These are phyloP conservation scores for Starmerella cellae DNA, from an alignment of 805 yeast species.

Conservation along the genomic window DNA sequence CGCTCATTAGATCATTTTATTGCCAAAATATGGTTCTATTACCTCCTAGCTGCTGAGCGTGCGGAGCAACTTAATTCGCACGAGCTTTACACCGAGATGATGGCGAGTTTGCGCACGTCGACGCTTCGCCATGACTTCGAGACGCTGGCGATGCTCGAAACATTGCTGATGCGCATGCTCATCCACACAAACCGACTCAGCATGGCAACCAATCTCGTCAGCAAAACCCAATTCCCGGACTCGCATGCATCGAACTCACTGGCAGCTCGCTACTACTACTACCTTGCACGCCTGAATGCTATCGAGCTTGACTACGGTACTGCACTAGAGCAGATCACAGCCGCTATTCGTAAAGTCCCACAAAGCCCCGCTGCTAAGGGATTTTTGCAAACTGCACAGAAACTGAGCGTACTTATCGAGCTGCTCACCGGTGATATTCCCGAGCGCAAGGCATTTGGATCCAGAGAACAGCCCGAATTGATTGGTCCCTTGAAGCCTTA, in stretches of 20 bases:
- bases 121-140: slow-evolving; percentile 85
- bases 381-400: slow-evolving; percentile 78
- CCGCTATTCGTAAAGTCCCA: slow-evolving; percentile 95
- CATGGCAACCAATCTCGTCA: slow-evolving; percentile 79
- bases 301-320: slow-evolving; percentile 84
- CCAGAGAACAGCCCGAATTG: slow-evolving; percentile 39
- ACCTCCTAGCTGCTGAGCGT: slow-evolving; percentile 64
- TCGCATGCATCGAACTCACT: slow-evolving; percentile 65
- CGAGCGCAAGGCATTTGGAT: slow-evolving; percentile 57
- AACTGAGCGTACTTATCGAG: slow-evolving; percentile 77
- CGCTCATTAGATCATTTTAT: slow-evolving; percentile 74
- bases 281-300: slow-evolving; percentile 78
- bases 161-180: slow-evolving; percentile 73
- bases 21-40: slow-evolving; percentile 89
- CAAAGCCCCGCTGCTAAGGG: slow-evolving; percentile 76
- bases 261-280: slow-evolving; percentile 82
- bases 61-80: slow-evolving; percentile 33
- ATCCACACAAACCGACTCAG: slow-evolving; percentile 64
- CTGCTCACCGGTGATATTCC: slow-evolving; percentile 95
- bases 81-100: slow-evolving; percentile 49
- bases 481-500: slow-evolving; percentile 63
- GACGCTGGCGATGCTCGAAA: slow-evolving; percentile 75
- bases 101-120: slow-evolving; percentile 70
- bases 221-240: slow-evolving; percentile 78
- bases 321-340: slow-evolving; percentile 78